Evolutionary conservation across 148 eudicot species (phyloP), one percentile per base, ranked within the genome.

Genomic region (Dysphania ambrosioides): DNA sequence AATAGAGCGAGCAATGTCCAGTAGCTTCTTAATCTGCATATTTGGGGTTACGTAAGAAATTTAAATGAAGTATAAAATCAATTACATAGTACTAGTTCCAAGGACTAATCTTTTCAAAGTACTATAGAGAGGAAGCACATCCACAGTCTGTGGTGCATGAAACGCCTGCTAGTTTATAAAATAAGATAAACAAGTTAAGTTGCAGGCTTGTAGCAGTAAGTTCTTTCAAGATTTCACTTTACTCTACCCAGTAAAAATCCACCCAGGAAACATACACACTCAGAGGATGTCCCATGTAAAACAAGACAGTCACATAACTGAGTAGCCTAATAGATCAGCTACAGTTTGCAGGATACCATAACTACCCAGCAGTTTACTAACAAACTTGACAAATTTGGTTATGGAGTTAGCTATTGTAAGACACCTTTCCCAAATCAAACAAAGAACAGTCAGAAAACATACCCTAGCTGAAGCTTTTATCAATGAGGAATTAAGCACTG

Each of bases 1-100:
- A 35, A 96, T 85, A 65, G 94, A 88, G 82, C 90, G 92, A 66
- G 94, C 88, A 80, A 96, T 89, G 82, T 96, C 97, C 81, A 86
- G 75, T 59, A 96, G 86, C 88, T 87, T 96, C 79, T 83, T 85
- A 80, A 96, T 90, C 97, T 92, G 92, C 76, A 75, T 74, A 71
- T 80, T 64, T 74, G 79, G 55, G 71, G 63, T 56, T 11, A 65
- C 62, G 62, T 67, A 67, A 58, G 53, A 26, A 13, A 44, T 49
- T 76, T 31, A 4, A 58, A n/a, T 42, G 19, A 15, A 35, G 5
- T 0, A 21, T 18, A 65, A 1, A 6, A 35, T 53, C 23, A 75
- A 23, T 36, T 35, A 66, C 26, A 8, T 7, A 47, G 42, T 32
- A 26, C 38, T 0, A 27, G 18, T 2, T 55, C 68, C 13, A 41